These are phyloP conservation scores for Colletotrichum eleusines DNA, from an alignment of 2,329 filamentous ascomycete genomes.

Conservation along the genomic window DNA sequence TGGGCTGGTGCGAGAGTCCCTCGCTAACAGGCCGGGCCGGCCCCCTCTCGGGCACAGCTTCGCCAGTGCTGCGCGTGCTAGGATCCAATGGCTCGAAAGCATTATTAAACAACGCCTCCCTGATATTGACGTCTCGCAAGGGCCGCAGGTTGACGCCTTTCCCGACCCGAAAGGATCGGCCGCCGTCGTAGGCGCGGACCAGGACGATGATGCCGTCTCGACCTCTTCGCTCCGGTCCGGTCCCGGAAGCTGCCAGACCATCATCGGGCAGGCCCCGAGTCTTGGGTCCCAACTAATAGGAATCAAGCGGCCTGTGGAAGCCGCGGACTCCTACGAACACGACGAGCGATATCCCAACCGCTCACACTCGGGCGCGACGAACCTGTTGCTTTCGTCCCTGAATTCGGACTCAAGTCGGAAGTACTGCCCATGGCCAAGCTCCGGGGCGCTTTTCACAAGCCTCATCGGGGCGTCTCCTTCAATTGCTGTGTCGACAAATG, in stretches of 20 bases:
- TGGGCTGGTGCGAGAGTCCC: neutral
- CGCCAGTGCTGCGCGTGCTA: conserved; percentile 45
- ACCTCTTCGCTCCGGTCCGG: conserved; percentile 25
- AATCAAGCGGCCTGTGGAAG: conserved; percentile 27
- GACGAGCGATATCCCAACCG: conserved; percentile 65
- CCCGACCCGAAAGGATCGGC: conserved; percentile 38
- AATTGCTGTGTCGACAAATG: conserved; percentile 16
- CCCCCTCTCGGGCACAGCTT: conserved; percentile 37
- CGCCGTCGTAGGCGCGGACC: conserved; percentile 25
- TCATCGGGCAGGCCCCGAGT: neutral
- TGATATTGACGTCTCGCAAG: conserved; percentile 48
- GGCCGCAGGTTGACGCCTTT: conserved; percentile 46
- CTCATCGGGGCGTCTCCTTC: conserved; percentile 44
- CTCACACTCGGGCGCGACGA: conserved; percentile 50
- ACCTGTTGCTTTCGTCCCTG: conserved; percentile 53
- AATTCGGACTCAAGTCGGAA: conserved; percentile 53
- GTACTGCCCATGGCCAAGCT: conserved; percentile 54
- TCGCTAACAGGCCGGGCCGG: conserved; percentile 1
- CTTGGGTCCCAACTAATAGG: conserved; percentile 8
- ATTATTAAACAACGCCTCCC: conserved; percentile 47
- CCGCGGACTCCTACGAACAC: conserved; percentile 56
- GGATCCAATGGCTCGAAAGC: conserved; percentile 52
- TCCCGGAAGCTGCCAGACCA: conserved; percentile 7
- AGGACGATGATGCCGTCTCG: conserved; percentile 36
- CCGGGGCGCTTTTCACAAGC: conserved; percentile 51